Percentiles rank a stretch among this genome's conserved stretches.
phyloP scores from a whole-genome alignment of 257 asterid species.

The Rehmannia glutinosa region DNA sequence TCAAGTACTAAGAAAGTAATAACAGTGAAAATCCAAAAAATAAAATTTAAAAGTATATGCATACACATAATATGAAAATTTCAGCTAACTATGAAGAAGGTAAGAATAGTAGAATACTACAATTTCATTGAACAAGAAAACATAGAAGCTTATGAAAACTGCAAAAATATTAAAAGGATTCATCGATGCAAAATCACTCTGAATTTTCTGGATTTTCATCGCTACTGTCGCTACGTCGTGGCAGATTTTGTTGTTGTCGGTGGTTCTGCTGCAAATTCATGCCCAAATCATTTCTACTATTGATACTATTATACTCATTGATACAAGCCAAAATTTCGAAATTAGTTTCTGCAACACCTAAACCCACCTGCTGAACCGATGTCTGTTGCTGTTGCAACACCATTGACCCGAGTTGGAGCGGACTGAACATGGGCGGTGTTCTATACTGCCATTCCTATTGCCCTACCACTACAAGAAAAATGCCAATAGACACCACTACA shows the following conservation, averaged over 20 bases:
- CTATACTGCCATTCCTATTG: conserved; percentile 62
- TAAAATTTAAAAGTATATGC: no score
- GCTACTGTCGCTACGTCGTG: conserved; percentile 53
- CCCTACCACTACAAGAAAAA: no score
- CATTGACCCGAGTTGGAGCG: conserved; percentile 59
- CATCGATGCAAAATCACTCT: conserved; percentile 20
- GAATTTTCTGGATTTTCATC: conserved; percentile 64
- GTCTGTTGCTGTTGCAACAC: conserved; percentile 42
- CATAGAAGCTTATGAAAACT: neutral
- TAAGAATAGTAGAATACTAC: conserved; percentile 2
- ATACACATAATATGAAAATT: neutral
- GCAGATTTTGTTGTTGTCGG: conserved; percentile 42
- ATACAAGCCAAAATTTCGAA: conserved; percentile 60
- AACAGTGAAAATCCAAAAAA: neutral
- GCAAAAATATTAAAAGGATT: neutral
- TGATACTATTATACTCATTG: conserved; percentile 34
- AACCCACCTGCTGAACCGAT: conserved; percentile 46
- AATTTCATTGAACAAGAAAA: conserved; percentile 22
- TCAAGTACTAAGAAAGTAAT: neutral
- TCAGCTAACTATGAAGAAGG: neutral
- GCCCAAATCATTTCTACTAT: conserved; percentile 53
- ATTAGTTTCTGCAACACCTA: conserved; percentile 52
- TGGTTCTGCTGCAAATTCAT: conserved; percentile 56
- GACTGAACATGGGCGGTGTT: conserved; percentile 40
- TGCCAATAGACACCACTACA: no score